phyloP scores from a whole-genome alignment of 2,329 filamentous ascomycete genomes.

The Cladosporium oxysporum region DNA sequence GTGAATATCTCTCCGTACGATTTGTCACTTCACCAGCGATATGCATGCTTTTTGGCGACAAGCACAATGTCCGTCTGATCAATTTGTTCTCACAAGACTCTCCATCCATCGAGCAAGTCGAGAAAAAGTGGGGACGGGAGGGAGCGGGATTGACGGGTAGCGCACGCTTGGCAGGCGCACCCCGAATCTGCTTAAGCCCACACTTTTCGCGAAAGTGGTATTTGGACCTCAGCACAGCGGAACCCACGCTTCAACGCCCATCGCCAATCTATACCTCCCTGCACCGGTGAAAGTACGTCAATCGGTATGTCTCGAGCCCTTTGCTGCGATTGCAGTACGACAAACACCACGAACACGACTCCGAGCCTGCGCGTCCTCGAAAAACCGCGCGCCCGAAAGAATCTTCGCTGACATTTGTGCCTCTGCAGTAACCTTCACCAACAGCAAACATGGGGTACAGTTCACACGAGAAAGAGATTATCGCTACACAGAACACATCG shows the following conservation, averaged over 20 bases:
- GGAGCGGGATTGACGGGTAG: background rate
- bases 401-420: constrained; percentile 16
- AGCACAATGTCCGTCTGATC: background rate
- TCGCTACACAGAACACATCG: constrained; percentile 22
- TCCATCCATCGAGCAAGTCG: background rate
- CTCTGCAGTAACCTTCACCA: constrained; percentile 43
- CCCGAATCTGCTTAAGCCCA: constrained; percentile 9
- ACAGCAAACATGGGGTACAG: constrained; percentile 56
- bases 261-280: constrained; percentile 12
- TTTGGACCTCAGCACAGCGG: constrained; percentile 19
- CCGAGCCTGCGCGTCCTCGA: background rate
- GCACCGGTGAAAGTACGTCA: constrained; percentile 19
- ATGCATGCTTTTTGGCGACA: background rate
- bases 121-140: background rate
- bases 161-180: background rate
- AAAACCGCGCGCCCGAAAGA: background rate
- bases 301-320: constrained; percentile 17
- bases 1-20: background rate
- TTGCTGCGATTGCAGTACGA: background rate
- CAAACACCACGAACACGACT: background rate
- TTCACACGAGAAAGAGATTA: constrained; percentile 31
- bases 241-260: constrained; percentile 18
- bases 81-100: background rate
- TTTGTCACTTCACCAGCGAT: background rate
- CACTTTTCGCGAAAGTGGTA: background rate